Base-by-base conservation (phyloP, 441 rosid species). In the Erysimum pusillum region DNA sequence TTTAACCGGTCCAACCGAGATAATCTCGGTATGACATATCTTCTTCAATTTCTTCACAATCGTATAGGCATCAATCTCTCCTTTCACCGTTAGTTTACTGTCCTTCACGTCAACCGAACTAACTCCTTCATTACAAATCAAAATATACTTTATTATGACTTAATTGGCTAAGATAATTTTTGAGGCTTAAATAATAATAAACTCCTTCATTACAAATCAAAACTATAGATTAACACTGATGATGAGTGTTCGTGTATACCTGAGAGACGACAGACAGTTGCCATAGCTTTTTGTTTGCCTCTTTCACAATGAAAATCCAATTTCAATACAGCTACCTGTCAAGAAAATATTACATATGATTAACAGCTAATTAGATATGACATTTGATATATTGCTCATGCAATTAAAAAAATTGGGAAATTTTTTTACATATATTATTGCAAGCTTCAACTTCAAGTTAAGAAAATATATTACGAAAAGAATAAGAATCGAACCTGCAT, bases 1-100 rank as follows among this genome's bases (percentile, higher is more conserved):
- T 73, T 89, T 89, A 45, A 85, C 91, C 13, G 96, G 90, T 44
- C 92, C 93, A 1, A 92, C 91, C 0, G 90, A 79, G 7, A 90
- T 6, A 45, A 92, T 85, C 0, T 84, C 83, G 6, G 93, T 78
- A 71, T 9, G 58, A 60, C 92, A 90, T 2, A 63, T 31, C 77
- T 89, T 90, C 76, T 88, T 85, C 79, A 88, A 63, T 80, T 87
- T 85, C 78, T 78, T 63, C 56, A 82, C 91, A 0, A 90, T 59
- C 14, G 9, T 0, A 4, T 85, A 85, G 5, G 88, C 69, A 78
- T 90, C 97, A 5, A 85, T 66, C 31, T 69, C 80, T 62, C 95
- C 93, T 0, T 57, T 77, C 65, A 88, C 88, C 8, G 97, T 91
- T 80, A 91, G 31, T 79, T 88, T 91, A 80, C 66, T 72, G 3